Conservation (phyloP, 768 basidiomycete genomes). For the Trametes elegans region DNA sequence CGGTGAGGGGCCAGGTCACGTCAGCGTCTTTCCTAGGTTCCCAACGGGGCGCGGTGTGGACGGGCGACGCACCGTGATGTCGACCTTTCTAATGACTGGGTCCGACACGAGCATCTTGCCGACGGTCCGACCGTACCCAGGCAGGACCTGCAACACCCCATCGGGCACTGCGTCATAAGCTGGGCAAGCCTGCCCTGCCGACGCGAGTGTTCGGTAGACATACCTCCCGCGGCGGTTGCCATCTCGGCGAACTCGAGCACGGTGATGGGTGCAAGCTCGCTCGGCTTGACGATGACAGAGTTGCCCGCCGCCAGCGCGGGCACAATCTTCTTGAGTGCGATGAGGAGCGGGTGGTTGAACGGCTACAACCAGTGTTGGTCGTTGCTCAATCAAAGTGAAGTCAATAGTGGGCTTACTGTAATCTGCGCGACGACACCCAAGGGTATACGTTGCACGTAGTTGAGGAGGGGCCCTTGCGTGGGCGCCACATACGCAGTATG, state of each 20-base stretch:
- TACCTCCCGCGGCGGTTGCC: constrained; percentile 64
- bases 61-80: constrained; percentile 62
- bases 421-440: constrained; percentile 90
- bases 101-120: constrained; percentile 66
- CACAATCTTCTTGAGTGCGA: constrained; percentile 86
- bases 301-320: constrained; percentile 85
- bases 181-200: background rate
- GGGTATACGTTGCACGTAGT: constrained; percentile 76
- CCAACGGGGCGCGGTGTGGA: background rate
- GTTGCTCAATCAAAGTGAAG: background rate
- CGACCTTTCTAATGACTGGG: constrained; percentile 72
- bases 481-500: constrained; percentile 69
- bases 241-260: constrained; percentile 75
- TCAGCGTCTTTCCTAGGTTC: too few relatives aligned
- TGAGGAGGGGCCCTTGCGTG: constrained; percentile 75
- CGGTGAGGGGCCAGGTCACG: background rate
- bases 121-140: constrained; percentile 64
- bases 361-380: constrained; percentile 43
- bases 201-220: constrained; percentile 14
- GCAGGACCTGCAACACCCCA: constrained; percentile 70
- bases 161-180: constrained; percentile 57
- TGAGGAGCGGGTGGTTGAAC: constrained; percentile 88
- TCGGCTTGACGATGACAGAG: constrained; percentile 79
- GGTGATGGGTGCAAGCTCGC: constrained; percentile 79
- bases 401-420: constrained; percentile 47